These are phyloP conservation scores for Metarhizium album DNA, from an alignment of 2,329 filamentous ascomycete genomes.

Conservation along the genomic window DNA sequence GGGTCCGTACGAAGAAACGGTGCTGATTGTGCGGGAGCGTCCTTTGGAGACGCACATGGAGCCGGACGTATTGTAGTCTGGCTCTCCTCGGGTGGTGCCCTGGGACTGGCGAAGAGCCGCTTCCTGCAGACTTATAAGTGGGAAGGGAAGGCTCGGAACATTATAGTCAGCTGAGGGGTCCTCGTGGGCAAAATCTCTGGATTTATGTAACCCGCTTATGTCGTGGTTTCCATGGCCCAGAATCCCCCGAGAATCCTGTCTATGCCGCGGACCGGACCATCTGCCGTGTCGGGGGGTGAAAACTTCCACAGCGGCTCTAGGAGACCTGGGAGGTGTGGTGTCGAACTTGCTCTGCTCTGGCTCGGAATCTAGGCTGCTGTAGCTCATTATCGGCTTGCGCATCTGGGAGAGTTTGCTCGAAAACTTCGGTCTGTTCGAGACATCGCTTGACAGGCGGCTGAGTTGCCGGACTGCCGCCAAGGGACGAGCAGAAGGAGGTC, in stretches of 20 bases:
- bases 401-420: slow-evolving; percentile 11
- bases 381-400: slow-evolving; percentile 16
- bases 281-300: neutral
- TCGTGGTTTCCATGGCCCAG: slow-evolving; percentile 1
- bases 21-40: slow-evolving; percentile 21
- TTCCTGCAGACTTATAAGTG: slow-evolving; percentile 26
- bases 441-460: slow-evolving; percentile 14
- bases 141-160: slow-evolving; percentile 22
- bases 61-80: slow-evolving; percentile 24
- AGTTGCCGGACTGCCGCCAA: slow-evolving; percentile 16
- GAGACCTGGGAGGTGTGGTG: neutral
- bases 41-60: slow-evolving; percentile 18
- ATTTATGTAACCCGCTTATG: neutral
- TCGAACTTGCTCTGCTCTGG: neutral
- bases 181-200: slow-evolving; percentile 10
- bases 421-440: neutral
- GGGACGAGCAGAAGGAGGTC: slow-evolving; percentile 10
- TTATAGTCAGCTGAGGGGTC: slow-evolving; percentile 11
- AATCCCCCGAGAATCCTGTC: slow-evolving; percentile 6
- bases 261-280: neutral
- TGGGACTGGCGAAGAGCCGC: slow-evolving; percentile 23
- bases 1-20: slow-evolving; percentile 16
- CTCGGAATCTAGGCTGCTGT: slow-evolving; percentile 22
- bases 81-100: slow-evolving; percentile 23
- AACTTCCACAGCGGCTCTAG: neutral